These are phyloP conservation scores for Candida argentea DNA, from an alignment of 805 yeast genomes.

Conservation along the genomic window DNA sequence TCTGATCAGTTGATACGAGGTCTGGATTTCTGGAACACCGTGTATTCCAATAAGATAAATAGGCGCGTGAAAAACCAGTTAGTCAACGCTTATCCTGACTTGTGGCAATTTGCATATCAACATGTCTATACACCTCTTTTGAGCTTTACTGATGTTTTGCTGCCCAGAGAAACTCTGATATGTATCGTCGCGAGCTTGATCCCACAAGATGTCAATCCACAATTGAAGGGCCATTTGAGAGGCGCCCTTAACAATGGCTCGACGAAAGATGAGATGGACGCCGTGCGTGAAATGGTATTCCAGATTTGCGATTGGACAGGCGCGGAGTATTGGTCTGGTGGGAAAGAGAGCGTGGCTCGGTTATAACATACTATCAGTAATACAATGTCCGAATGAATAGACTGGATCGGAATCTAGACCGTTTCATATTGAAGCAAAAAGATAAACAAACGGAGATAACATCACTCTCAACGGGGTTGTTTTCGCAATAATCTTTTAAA, in stretches of 20 bases:
- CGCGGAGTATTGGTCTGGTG: constrained; percentile 32
- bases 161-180: constrained; percentile 62
- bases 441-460: no score
- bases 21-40: constrained; percentile 54
- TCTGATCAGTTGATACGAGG: constrained; percentile 41
- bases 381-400: no score
- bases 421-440: no score
- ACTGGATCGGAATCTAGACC: no score
- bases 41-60: constrained; percentile 65
- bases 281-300: constrained; percentile 52
- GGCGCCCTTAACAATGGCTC: constrained; percentile 83
- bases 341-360: constrained; percentile 49
- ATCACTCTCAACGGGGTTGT: no score
- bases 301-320: constrained; percentile 70
- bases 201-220: constrained; percentile 92
- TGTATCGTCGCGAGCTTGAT: constrained; percentile 71
- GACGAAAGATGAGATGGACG: constrained; percentile 48
- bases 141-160: constrained; percentile 53
- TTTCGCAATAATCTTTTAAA: no score
- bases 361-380: no score
- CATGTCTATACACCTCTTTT: constrained; percentile 73
- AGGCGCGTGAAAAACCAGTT: constrained; percentile 58
- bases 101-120: constrained; percentile 62
- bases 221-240: constrained; percentile 78
- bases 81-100: constrained; percentile 71